Conservation (phyloP, 306 rosid species). For the Hippophae tibetana region DNA sequence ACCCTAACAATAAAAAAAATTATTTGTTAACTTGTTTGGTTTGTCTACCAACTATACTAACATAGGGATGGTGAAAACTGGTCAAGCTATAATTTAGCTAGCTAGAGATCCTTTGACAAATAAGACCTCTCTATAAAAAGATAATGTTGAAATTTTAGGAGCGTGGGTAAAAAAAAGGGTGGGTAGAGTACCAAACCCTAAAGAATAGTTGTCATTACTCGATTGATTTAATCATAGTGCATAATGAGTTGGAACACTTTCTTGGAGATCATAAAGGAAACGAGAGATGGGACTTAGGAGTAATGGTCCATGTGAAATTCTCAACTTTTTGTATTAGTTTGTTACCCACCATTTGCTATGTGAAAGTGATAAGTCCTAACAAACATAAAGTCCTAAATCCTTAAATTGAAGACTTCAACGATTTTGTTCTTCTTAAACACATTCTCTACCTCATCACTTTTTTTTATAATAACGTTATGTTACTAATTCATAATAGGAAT, state of each 20-base stretch:
- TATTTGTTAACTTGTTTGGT: no score
- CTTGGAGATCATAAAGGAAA: background rate
- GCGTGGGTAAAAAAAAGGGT: background rate
- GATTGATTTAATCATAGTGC: background rate
- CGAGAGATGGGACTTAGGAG: background rate
- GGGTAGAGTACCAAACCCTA: conserved; percentile 14
- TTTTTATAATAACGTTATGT: no score
- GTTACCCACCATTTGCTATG: background rate
- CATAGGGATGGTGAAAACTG: no score
- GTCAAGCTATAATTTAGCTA: no score
- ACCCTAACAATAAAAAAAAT: no score
- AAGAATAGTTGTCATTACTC: background rate
- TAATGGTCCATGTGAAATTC: conserved; percentile 1
- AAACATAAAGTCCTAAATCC: no score
- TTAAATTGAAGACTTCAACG: background rate
- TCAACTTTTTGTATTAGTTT: background rate
- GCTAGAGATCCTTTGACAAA: no score
- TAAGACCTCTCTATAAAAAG: no score
- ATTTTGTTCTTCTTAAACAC: background rate
- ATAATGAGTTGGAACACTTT: conserved; percentile 14
- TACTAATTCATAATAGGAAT: no score
- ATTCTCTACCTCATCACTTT: no score
- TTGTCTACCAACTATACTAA: no score
- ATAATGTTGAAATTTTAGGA: background rate
- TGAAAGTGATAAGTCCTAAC: conserved; percentile 1